Evolutionary conservation across 1,139 yeast species (phyloP), one percentile per base, ranked within the genome.

Genomic region (Candida sanyaensis): DNA sequence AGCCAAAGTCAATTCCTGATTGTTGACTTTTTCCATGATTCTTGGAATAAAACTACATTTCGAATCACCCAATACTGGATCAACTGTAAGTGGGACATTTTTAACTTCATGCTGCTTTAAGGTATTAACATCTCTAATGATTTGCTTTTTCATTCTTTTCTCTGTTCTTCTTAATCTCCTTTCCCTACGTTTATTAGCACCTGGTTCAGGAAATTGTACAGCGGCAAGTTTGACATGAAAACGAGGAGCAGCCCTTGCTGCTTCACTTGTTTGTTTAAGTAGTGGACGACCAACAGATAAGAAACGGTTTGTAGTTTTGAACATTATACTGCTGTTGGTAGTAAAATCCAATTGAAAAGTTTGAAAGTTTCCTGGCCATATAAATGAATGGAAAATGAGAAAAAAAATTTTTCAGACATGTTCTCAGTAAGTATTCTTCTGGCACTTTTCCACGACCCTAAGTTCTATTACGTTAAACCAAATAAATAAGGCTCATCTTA

Each of bases 21-120:
- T 59, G 40, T 76, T 73, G 30, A 86, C 69, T 56, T 85, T 86
- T 31, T 88, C 81, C 56, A 77, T 74, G 47, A 91, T 74, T 64
- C 96, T 80, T 44, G 72, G 69, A 48, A 90, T 69, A 59, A 91
- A 91, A n/a, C 86, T 84, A 52, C 84, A 84, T 45, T 77, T 69
- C 5, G 80, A 66, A 46, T 78, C 78, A 8, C 97, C 97, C 50
- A 90, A 75, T 2, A 91, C 96, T 1, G 97, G 97, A 65, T 91
- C 80, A 26, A 75, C 79, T 44, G 63, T 54, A 55, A 69, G 75
- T 46, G 64, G 61, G 13, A 66, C 64, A 50, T 69, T 68, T 50
- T 65, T 59, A 33, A 62, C 52, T 17, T 64, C 60, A 48, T 71
- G 71, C 59, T 75, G 73, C 57, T 75, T 75, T 53, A 72, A 68